phyloP scores from a whole-genome alignment of 352 stramenopile species.

The Globisporangium nunn region DNA sequence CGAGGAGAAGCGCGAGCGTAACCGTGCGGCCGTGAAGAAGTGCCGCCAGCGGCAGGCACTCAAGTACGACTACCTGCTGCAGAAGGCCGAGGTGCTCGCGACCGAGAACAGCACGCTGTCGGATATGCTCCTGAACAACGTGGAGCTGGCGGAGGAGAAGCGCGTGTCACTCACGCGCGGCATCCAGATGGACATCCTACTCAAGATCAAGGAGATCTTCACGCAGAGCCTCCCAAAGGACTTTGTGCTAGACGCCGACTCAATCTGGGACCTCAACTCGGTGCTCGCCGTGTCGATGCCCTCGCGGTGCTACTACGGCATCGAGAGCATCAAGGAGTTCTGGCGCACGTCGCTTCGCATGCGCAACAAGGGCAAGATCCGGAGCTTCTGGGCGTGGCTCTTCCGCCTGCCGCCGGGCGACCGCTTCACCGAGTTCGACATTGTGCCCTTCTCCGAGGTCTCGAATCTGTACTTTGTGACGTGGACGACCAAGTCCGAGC shows the following conservation, averaged over 20 bases:
- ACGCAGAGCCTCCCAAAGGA: slow-evolving; percentile 80
- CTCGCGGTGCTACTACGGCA: slow-evolving; percentile 80
- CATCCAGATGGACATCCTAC: slow-evolving; percentile 83
- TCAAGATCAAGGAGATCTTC: slow-evolving; percentile 88
- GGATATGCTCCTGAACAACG: slow-evolving; percentile 70
- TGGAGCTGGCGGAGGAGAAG: slow-evolving; percentile 46
- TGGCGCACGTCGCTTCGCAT: slow-evolving; percentile 79
- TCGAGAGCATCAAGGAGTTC: slow-evolving; percentile 85
- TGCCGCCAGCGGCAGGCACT: slow-evolving; percentile 74
- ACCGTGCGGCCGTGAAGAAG: slow-evolving; percentile 81
- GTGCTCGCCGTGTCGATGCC: slow-evolving; percentile 81
- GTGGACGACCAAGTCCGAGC: slow-evolving; percentile 78
- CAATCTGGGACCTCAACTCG: slow-evolving; percentile 82
- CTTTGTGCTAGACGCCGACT: slow-evolving; percentile 78
- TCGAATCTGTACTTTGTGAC: slow-evolving; percentile 82
- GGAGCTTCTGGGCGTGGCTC: slow-evolving; percentile 81
- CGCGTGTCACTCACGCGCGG: slow-evolving; percentile 59
- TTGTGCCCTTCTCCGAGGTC: slow-evolving; percentile 60
- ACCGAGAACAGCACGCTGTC: slow-evolving; percentile 66
- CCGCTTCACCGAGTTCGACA: slow-evolving; percentile 68
- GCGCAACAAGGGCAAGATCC: slow-evolving; percentile 86
- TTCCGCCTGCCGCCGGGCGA: slow-evolving; percentile 71
- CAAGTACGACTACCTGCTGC: slow-evolving; percentile 74
- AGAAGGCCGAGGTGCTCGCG: slow-evolving; percentile 58
- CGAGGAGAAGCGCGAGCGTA: slow-evolving; percentile 77